These are phyloP conservation scores for Debaryomyces coudertii DNA, from an alignment of 1,139 yeast genomes.

Conservation along the genomic window DNA sequence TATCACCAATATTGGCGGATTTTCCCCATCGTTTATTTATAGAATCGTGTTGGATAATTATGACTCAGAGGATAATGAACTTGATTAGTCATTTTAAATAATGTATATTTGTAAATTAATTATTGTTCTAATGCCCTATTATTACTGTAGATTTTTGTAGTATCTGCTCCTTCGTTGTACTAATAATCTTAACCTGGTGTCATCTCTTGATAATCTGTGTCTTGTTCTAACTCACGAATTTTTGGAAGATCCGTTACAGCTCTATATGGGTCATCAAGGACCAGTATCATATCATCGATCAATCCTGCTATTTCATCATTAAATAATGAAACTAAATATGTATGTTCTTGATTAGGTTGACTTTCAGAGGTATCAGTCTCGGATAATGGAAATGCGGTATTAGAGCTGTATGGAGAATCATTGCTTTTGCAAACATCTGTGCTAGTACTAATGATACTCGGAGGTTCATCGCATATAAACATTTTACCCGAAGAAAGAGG, in stretches of 20 bases:
- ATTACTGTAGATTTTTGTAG: not conserved
- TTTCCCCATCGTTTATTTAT: constrained; percentile 93
- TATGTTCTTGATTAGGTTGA: not conserved
- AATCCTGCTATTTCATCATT: not conserved
- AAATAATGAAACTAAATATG: not conserved
- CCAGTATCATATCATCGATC: constrained; percentile 5
- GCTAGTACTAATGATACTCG: not conserved
- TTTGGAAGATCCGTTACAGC: not conserved
- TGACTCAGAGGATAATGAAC: constrained; percentile 76
- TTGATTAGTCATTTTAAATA: constrained; percentile 32
- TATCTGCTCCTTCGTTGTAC: too few relatives aligned
- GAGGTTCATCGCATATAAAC: not conserved
- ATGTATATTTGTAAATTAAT: not conserved
- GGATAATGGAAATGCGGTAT: not conserved
- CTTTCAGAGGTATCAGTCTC: not conserved
- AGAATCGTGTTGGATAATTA: constrained; percentile 95
- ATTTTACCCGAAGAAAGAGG: not conserved
- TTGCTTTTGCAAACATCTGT: not conserved
- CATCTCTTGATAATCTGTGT: not conserved
- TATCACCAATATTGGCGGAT: constrained; percentile 94
- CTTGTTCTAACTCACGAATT: not conserved
- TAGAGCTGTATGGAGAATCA: not conserved
- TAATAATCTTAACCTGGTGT: too few relatives aligned
- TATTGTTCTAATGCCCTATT: not conserved
- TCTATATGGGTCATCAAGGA: not conserved